Conservation (phyloP, 2,329 filamentous ascomycete genomes). For the Colletotrichum paranaense region DNA sequence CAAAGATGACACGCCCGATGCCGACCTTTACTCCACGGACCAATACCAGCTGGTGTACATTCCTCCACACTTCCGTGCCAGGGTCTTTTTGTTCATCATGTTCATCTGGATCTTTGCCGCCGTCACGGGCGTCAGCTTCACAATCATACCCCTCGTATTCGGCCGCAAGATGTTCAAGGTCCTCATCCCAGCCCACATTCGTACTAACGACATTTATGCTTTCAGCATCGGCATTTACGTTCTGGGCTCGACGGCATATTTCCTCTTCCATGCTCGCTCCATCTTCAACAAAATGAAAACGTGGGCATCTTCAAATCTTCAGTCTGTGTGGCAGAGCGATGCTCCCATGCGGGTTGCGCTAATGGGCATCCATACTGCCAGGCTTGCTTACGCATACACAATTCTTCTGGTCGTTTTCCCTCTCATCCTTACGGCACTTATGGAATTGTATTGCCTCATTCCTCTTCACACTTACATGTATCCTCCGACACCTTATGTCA, state of each 20-base stretch:
- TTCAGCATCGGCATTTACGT: constrained; percentile 92
- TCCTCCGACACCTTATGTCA: constrained; percentile 38
- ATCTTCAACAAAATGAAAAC: constrained; percentile 47
- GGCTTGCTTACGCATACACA: constrained; percentile 79
- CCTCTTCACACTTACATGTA: constrained; percentile 85
- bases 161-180: constrained; percentile 82
- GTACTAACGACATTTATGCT: constrained; percentile 95
- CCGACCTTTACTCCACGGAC: constrained; percentile 64
- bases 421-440: constrained; percentile 79
- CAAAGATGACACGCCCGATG: constrained; percentile 64
- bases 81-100: constrained; percentile 87
- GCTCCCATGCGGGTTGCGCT: constrained; percentile 44
- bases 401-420: constrained; percentile 85
- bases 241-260: constrained; percentile 76
- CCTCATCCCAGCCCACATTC: constrained; percentile 76
- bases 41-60: constrained; percentile 82
- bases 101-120: constrained; percentile 95
- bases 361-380: constrained; percentile 47
- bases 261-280: constrained; percentile 61
- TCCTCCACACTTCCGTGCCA: constrained; percentile 83
- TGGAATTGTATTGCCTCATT: constrained; percentile 90
- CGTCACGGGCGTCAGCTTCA: constrained; percentile 84
- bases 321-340: constrained; percentile 44
- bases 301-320: constrained; percentile 42
- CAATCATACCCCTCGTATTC: constrained; percentile 86